A percentile compares a stretch with the other conserved stretches of the same genome.
These are phyloP conservation scores for Luzula sylvatica DNA, from an alignment of 176 grass and related monocot genomes.

Conservation along the genomic window DNA sequence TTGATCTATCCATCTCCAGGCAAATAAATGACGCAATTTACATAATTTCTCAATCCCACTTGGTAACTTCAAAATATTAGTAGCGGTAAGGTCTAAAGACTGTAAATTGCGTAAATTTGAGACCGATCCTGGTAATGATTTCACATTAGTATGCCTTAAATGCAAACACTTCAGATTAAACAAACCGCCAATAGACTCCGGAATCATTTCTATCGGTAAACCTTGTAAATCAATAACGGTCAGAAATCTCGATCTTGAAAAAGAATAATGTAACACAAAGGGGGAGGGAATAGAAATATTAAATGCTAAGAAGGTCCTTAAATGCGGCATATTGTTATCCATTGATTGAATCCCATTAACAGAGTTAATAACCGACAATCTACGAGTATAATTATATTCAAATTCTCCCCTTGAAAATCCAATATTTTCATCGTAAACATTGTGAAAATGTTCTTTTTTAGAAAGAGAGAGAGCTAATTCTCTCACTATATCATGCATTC, in stretches of 20 bases:
- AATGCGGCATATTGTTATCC: background rate
- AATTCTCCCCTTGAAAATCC: background rate
- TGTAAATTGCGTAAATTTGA: conserved; percentile 20
- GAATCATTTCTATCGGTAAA: conserved; percentile 14
- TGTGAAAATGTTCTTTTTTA: conserved; percentile 25
- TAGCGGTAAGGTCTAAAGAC: conserved; percentile 14
- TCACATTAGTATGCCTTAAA: conserved; percentile 24
- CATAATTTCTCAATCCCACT: conserved; percentile 9
- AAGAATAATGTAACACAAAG: background rate
- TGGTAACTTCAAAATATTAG: conserved; percentile 16
- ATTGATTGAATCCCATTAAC: background rate
- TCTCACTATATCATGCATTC: conserved; percentile 38
- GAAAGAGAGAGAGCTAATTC: conserved; percentile 28
- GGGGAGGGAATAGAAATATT: background rate
- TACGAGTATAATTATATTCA: conserved; percentile 7
- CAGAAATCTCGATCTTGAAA: conserved; percentile 11
- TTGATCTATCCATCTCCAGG: background rate
- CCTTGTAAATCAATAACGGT: conserved; percentile 29
- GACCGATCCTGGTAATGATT: conserved; percentile 22
- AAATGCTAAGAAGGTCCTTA: conserved; percentile 21
- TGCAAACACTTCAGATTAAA: conserved; percentile 33
- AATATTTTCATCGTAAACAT: background rate
- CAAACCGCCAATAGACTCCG: conserved; percentile 13
- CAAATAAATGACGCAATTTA: conserved; percentile 11
- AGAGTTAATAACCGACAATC: conserved; percentile 16